Evolutionary conservation across 2,329 filamentous ascomycete species (phyloP).

Genomic region (Cercospora berteroae): DNA sequence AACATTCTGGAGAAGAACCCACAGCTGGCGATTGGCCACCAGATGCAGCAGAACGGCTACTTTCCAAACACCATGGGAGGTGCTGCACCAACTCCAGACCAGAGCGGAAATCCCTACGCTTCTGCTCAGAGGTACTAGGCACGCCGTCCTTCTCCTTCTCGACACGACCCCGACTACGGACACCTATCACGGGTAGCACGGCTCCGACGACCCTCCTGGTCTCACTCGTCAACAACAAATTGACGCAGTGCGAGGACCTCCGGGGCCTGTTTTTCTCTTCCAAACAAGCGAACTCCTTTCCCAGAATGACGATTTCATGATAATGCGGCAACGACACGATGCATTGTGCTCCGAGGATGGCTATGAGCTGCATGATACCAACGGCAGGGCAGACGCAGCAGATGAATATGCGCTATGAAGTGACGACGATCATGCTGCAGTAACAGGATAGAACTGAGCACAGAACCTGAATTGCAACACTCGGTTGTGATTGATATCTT

Average conservation of each 20-base stretch:
- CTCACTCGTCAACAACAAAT: background rate
- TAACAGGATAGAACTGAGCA: background rate
- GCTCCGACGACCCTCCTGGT: background rate
- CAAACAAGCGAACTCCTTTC: background rate
- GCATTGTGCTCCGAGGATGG: conserved; percentile 4
- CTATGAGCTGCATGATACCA: conserved; percentile 19
- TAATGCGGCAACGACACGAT: conserved; percentile 11
- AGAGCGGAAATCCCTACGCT: conserved; percentile 38
- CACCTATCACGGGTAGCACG: background rate
- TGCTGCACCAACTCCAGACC: conserved; percentile 27
- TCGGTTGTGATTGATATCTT: background rate
- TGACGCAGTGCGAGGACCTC: conserved; percentile 1
- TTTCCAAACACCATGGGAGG: conserved; percentile 2
- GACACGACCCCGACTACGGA: background rate
- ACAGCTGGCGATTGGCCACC: conserved; percentile 29
- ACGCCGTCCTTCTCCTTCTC: background rate
- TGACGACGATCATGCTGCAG: background rate
- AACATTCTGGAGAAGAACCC: conserved; percentile 34
- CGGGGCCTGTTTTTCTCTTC: background rate
- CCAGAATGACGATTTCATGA: conserved; percentile 10
- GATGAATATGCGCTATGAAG: conserved; percentile 13
- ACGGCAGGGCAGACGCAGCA: conserved; percentile 11
- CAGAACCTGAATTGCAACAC: background rate
- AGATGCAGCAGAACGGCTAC: conserved; percentile 27
- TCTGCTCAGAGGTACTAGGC: conserved; percentile 23